These are phyloP conservation scores for Colletotrichum siamense DNA, from an alignment of 2,329 filamentous ascomycete genomes.

Conservation along the genomic window DNA sequence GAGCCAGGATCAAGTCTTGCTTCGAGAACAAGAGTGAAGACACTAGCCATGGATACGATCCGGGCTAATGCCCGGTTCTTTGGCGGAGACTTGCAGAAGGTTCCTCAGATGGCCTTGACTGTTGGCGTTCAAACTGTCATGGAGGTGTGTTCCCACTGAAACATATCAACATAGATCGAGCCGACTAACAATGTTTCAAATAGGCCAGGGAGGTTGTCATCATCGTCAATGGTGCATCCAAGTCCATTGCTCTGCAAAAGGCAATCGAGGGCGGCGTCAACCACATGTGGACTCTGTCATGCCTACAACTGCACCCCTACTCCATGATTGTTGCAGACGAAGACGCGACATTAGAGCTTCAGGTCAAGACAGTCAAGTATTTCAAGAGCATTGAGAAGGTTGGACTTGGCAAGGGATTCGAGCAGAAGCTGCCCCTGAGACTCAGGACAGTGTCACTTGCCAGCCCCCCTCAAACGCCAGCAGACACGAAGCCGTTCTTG, in stretches of 20 bases:
- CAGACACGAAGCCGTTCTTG: conserved; percentile 5
- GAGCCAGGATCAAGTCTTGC: conserved; percentile 76
- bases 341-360: conserved; percentile 69
- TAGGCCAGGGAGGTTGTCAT: conserved; percentile 77
- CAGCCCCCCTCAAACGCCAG: conserved; percentile 25
- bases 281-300: conserved; percentile 82
- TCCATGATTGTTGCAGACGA: conserved; percentile 79
- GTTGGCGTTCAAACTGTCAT: conserved; percentile 43
- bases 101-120: conserved; percentile 27
- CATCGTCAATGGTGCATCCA: conserved; percentile 75
- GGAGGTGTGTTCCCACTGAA: conserved; percentile 56
- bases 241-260: conserved; percentile 73
- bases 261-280: conserved; percentile 78
- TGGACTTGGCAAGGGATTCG: conserved; percentile 49
- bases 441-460: conserved; percentile 18
- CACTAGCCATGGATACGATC: conserved; percentile 79
- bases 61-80: conserved; percentile 74
- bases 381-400: conserved; percentile 67
- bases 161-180: conserved; percentile 30
- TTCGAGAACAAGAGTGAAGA: conserved; percentile 77
- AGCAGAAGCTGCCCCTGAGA: conserved; percentile 45
- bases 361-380: conserved; percentile 67
- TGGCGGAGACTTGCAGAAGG: conserved; percentile 22
- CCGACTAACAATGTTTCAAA: conserved; percentile 61
- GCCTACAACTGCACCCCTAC: conserved; percentile 74